Base-by-base conservation (phyloP, 345 rosid species). In the Citrus cavaleriei region DNA sequence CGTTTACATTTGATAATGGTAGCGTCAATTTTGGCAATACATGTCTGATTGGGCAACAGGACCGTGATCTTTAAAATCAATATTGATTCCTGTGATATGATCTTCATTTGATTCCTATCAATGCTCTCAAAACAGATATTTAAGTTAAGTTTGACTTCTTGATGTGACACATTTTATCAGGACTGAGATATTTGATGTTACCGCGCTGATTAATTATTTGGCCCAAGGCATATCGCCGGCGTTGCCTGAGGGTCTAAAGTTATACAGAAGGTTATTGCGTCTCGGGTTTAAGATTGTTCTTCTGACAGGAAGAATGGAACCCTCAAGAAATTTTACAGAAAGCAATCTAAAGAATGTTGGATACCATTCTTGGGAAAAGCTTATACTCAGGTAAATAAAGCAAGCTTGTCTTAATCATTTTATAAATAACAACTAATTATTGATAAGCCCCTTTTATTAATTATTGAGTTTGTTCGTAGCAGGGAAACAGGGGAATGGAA, bases 251-350 rank as follows among this genome's bases (percentile, higher is more conserved):
- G 80, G 78, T 28, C 80, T 77, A 1, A 57, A 59, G 66, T 80
- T 85, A 6, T 87, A 82, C 83, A n/a, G 37, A 9, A 76, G 75
- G n/a, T 6, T 89, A 59, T 5, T 79, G 51, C 19, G 65, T 5
- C 38, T 82, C 12, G 91, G 87, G 60, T 46, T 82, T 18, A 87
- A 85, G 82, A 40, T 77, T 73, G 86, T 82, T 35, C 38, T 90
- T 71, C 3, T 90, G 58, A 37, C 86, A 7, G 93, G 86, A 37
- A 79, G 85, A 37, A 6, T 68, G n/a, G 81, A 78, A 40, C 22
- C 12, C 3, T 1, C 28, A 22, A 51, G 73, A 72, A 18, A 27
- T 18, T 71, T 32, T n/a, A 85, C 89, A 25, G 25, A 24, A 4
- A 22, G 38, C 28, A 88, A 83, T 78, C 78, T 90, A 37, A 21